These are phyloP conservation scores for Keithomyces neogunnii DNA, from an alignment of 2,329 filamentous ascomycete genomes.

Conservation along the genomic window DNA sequence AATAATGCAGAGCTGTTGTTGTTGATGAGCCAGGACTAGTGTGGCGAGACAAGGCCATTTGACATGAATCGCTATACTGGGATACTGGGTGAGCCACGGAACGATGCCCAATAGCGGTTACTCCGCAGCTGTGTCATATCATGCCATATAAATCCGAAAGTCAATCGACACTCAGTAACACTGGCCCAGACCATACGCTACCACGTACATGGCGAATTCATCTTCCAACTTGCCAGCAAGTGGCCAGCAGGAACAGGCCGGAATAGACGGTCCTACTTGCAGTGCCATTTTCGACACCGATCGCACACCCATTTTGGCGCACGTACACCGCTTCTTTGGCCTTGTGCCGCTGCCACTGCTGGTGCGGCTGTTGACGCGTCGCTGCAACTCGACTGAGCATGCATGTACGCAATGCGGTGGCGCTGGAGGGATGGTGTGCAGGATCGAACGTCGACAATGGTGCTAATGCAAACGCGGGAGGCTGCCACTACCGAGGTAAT, in stretches of 20 bases:
- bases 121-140: not conserved
- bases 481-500: not conserved
- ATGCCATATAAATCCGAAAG: not conserved
- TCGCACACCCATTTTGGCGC: not conserved
- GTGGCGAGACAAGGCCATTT: no score
- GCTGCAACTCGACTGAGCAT: not conserved
- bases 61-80: not conserved
- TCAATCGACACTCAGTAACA: not conserved
- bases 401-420: not conserved
- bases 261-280: not conserved
- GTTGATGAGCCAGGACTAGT: no score
- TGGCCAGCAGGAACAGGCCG: not conserved
- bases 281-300: not conserved
- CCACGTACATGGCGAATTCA: no score
- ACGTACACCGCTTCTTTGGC: conserved; percentile 2
- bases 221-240: not conserved
- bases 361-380: not conserved
- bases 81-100: not conserved
- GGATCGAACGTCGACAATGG: not conserved
- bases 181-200: no score
- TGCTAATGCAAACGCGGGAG: not conserved
- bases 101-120: not conserved
- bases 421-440: conserved; percentile 1
- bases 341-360: not conserved
- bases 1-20: no score